phyloP scores from a whole-genome alignment of 176 grass and related monocot genomes.

The Pontederia crassipes region DNA sequence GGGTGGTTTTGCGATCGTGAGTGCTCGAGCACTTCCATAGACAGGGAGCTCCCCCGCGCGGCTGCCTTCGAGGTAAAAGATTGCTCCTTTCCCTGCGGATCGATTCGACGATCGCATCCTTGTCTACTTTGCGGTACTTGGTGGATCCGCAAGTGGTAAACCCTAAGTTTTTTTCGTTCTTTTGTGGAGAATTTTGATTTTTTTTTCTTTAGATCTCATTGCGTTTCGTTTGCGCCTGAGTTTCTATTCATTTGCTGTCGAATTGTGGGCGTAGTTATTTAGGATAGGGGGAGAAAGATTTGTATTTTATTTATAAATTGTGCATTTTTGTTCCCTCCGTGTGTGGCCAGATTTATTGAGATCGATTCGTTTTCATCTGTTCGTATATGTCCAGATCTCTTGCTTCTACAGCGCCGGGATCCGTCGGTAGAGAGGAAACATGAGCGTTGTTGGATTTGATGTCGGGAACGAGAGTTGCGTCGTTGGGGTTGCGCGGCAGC shows the following conservation, averaged over 20 bases:
- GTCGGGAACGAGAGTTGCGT: slow-evolving; percentile 80
- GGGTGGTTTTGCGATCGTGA: too few species aligned
- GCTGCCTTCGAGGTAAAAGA: too few species aligned
- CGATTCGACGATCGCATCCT: too few species aligned
- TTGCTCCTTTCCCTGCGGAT: too few species aligned
- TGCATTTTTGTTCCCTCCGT: too few species aligned
- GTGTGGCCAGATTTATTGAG: too few species aligned
- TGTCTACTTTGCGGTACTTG: too few species aligned
- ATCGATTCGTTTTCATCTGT: neutral
- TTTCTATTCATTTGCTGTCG: neutral
- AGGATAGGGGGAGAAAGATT: neutral
- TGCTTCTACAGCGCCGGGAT: neutral
- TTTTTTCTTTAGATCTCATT: neutral
- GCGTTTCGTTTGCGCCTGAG: neutral
- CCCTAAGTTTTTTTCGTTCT: too few species aligned
- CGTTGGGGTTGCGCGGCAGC: slow-evolving; percentile 72
- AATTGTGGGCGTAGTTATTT: neutral
- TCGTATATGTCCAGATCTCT: slow-evolving; percentile 21
- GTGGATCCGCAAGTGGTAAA: too few species aligned
- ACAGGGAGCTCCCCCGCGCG: too few species aligned
- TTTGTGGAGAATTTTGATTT: neutral
- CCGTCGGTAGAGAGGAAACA: slow-evolving; percentile 26
- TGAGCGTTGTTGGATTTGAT: slow-evolving; percentile 93
- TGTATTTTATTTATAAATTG: neutral
- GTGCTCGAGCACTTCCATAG: too few species aligned